Evolutionary conservation across 495 filamentous ascomycete species (phyloP), one percentile per base, ranked within the genome.

Genomic region (Arthonia radiata): DNA sequence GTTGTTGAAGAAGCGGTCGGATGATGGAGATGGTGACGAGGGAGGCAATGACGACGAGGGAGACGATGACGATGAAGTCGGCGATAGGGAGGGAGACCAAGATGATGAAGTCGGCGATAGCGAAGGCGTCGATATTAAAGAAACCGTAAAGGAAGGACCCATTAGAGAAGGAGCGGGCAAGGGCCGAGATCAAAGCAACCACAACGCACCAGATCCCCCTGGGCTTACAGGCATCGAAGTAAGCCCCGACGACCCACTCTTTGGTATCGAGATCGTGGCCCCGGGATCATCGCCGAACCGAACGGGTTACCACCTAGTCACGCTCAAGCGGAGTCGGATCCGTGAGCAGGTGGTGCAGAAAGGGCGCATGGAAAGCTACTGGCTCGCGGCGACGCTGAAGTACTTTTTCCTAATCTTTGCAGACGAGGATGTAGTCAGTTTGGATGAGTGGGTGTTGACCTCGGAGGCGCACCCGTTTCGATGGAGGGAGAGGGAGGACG

Each of bases 351-450:
- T 49, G 4, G n/a, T n/a, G n/a, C n/a, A n/a, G n/a, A 37, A 28
- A 1, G 53, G 63, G 31, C 50, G 50, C 40, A 65, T 65, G 61
- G 61, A 67, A 41, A 65, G 57, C 40, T 72, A 70, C 37, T 72
- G 66, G 60, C 43, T 65, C 28, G 70, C 76, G 4, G 79, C 89
- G 48, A 86, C 80, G 11, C 50, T 90, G 33, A 97, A 93, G 42
- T 93, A 94, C 43, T 89, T 91, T 34, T 94, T 86, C 37, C 44
- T 93, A 32, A 57, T 92, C 31, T 97, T 81, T 46, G 71, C 63
- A 12, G 64, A 70, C 29, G 67, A 71, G 3, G 54, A 62, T 33
- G 43, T 67, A 26, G 48, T 82, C 15, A 71, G 57, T 45, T 48
- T 90, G 42, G 70, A 76, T 42, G 59, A 70, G 12, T 76, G 62